Evolutionary conservation across 495 filamentous ascomycete genomes (phyloP), one percentile per base, ranked within the genome.

Genomic region (Hyaloscypha bicolor): DNA sequence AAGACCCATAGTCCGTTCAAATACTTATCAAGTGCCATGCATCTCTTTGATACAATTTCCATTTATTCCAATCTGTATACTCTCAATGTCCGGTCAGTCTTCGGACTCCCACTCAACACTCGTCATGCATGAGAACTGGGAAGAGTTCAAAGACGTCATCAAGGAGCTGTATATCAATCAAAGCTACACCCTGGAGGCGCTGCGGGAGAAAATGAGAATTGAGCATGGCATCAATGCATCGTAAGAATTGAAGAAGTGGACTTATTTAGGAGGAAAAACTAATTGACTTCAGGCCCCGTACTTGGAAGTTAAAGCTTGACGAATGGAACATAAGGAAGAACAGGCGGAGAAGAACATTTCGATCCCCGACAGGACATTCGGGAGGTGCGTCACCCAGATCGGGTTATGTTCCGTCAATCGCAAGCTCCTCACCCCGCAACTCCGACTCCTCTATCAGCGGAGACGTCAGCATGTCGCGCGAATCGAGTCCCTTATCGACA

Each of bases 311-410:
- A n/a, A 56, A 56, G 53, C 53, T 56, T 31, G 53, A 56, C 21
- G 53, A 56, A 31, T 56, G 53, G 53, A 56, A 56, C 9, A 29
- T 56, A 6, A 25, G 53, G 53, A 56, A 56, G 53, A 11, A 48
- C 16, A 14, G 16, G 11, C 42, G 42, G 4, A 48, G 16, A 4
- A 12, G 16, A 19, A 48, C 4, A 48, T 1, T 48, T 11, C 42
- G 11, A 48, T 12, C 11, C 4, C 9, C 4, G 16, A 48, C 9
- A 12, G 16, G 4, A 48, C 42, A 19, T 4, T 14, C 42, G 16
- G 16, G 16, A 48, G 4, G 4, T 48, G 16, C 42, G 9, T 48
- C 42, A 19, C 11, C 42, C 9, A 48, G 4, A 48, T 14, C 16
- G 11, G 42, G 4, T 12, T 19, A 4, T 14, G 42, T 14, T 16